Percentiles rank a stretch among this genome's conserved stretches.
These are phyloP conservation scores for Epichloe sylvatica DNA, from an alignment of 2,329 filamentous ascomycete species.

Conservation along the genomic window DNA sequence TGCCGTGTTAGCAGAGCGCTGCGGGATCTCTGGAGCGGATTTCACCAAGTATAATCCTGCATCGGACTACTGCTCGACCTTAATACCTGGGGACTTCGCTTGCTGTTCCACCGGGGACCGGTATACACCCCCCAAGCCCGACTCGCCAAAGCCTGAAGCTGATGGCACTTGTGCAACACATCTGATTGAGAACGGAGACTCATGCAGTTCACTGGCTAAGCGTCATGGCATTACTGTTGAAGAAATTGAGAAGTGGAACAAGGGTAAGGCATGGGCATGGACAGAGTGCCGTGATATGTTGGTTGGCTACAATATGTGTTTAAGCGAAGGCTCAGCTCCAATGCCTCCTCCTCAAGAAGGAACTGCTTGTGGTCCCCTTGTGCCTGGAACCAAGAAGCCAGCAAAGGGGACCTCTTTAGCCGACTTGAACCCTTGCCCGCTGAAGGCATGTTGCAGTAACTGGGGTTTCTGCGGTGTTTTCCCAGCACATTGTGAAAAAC, in stretches of 20 bases:
- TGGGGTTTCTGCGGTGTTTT: conserved; percentile 4
- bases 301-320: conserved; percentile 8
- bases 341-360: conserved; percentile 10
- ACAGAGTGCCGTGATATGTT: conserved; percentile 7
- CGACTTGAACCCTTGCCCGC: conserved; percentile 16
- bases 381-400: conserved; percentile 11
- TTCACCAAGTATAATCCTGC: conserved; percentile 25
- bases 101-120: conserved; percentile 24
- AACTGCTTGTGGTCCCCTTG: conserved; percentile 12
- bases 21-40: conserved; percentile 23
- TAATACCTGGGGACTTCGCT: conserved; percentile 17
- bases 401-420: conserved; percentile 6
- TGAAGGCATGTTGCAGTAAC: conserved; percentile 8
- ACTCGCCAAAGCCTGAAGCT: conserved; percentile 18
- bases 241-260: conserved; percentile 14
- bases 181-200: conserved; percentile 17
- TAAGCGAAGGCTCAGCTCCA: conserved; percentile 11
- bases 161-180: conserved; percentile 24
- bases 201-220: conserved; percentile 18
- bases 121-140: conserved; percentile 9
- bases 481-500: conserved; percentile 1
- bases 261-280: conserved; percentile 14
- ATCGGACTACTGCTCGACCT: conserved; percentile 9
- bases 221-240: conserved; percentile 8
- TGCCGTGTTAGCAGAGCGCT: conserved; percentile 20